These are phyloP conservation scores for Penicillium hesseltinei DNA, from an alignment of 2,329 filamentous ascomycete species.

Conservation along the genomic window DNA sequence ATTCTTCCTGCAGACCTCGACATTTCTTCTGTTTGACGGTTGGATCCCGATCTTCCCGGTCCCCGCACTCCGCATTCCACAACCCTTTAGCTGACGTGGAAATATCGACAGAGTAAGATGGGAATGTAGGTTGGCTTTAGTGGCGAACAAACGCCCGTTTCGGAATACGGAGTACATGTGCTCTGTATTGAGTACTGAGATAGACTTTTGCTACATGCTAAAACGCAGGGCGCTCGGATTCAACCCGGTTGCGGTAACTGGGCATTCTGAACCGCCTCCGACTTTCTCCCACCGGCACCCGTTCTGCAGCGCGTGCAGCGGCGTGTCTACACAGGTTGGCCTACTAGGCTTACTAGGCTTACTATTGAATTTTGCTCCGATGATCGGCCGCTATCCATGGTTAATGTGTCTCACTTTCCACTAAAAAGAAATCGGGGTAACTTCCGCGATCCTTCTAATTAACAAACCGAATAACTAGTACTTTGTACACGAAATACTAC, in stretches of 20 bases:
- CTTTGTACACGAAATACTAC: background rate
- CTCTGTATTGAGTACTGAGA: background rate
- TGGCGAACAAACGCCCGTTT: background rate
- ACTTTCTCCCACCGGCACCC: background rate
- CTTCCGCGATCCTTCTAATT: background rate
- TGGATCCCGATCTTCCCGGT: conserved; percentile 18
- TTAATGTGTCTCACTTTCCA: background rate
- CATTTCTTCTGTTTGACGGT: background rate
- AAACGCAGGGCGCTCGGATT: background rate
- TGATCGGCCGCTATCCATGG: background rate
- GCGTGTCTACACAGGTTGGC: background rate
- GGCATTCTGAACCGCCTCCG: background rate
- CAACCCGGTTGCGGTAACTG: conserved; percentile 1
- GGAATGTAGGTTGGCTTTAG: background rate
- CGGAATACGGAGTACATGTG: background rate
- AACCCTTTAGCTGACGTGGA: background rate
- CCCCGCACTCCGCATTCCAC: conserved; percentile 20
- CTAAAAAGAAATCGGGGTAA: background rate
- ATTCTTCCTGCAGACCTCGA: conserved; percentile 4
- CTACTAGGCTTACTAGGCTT: background rate
- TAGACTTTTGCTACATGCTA: background rate
- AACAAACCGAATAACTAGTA: background rate
- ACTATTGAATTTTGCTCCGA: background rate
- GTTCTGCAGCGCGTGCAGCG: background rate
- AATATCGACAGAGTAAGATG: background rate